Conservation (phyloP, 2,329 filamentous ascomycete genomes). For the Akanthomyces uredinophilus region DNA sequence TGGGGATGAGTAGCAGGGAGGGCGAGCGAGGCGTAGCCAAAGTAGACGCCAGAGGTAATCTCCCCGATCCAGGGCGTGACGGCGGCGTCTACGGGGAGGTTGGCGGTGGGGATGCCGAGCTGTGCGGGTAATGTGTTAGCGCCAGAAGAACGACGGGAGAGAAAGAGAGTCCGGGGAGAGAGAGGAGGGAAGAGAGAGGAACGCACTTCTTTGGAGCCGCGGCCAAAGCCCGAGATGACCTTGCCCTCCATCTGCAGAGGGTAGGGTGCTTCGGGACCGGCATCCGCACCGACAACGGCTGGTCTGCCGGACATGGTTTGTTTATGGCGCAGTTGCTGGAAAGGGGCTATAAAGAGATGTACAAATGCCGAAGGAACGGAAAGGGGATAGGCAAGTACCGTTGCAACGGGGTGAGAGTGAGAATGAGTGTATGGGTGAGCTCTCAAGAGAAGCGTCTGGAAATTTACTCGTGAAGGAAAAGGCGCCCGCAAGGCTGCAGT, state of each 20-base stretch:
- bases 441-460: background rate
- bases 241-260: conserved; percentile 79
- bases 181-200: background rate
- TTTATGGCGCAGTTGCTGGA: background rate
- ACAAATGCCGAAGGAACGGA: background rate
- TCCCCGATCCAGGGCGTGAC: conserved; percentile 55
- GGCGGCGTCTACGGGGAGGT: conserved; percentile 69
- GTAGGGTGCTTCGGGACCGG: conserved; percentile 71
- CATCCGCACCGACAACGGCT: conserved; percentile 65
- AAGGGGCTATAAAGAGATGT: background rate
- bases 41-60: conserved; percentile 81
- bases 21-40: conserved; percentile 77
- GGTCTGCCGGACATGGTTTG: conserved; percentile 46
- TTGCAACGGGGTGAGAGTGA: no score
- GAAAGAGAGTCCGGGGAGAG: no score
- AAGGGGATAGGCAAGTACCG: no score
- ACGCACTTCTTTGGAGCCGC: conserved; percentile 81
- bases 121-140: conserved; percentile 29
- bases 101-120: conserved; percentile 95
- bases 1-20: conserved; percentile 47
- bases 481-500: background rate
- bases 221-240: conserved; percentile 88
- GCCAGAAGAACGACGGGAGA: no score
- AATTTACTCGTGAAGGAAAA: background rate
- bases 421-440: no score